Conservation (phyloP, 2,329 filamentous ascomycete genomes). For the Byssoonygena ceratinophila region DNA sequence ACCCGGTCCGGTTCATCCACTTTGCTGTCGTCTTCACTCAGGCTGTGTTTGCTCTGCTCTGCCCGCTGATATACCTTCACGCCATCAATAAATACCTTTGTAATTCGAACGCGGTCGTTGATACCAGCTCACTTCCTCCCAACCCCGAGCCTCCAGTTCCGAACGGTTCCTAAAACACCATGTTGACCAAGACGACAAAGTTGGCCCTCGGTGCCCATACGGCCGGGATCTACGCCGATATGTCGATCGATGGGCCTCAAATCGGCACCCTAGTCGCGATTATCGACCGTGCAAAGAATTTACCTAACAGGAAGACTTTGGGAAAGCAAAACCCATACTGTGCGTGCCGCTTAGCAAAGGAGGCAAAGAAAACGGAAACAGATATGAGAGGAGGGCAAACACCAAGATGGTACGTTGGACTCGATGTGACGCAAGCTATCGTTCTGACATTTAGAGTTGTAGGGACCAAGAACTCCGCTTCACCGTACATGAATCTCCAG, state of each 20-base stretch:
- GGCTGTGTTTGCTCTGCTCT: conserved; percentile 2
- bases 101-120: background rate
- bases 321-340: conserved; percentile 98
- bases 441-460: conserved; percentile 10
- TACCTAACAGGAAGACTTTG: conserved; percentile 93
- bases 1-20: background rate
- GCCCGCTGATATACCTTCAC: background rate
- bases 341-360: conserved; percentile 83
- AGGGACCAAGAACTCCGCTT: conserved; percentile 98
- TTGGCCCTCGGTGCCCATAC: conserved; percentile 48
- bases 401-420: conserved; percentile 67
- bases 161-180: background rate
- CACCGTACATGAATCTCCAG: conserved; percentile 86
- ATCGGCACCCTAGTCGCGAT: conserved; percentile 90
- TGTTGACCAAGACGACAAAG: conserved; percentile 13
- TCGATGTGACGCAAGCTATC: background rate
- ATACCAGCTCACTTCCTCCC: background rate
- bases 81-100: background rate
- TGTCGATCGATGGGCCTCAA: conserved; percentile 81
- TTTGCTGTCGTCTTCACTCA: background rate
- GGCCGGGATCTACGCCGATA: conserved; percentile 86
- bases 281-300: conserved; percentile 89
- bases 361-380: conserved; percentile 92
- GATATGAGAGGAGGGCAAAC: conserved; percentile 92
- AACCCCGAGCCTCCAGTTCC: no score